Evolutionary conservation across 768 basidiomycete species (phyloP), one percentile per base, ranked within the genome.

Genomic region (Tylopilus plumbeoviolaceoides): DNA sequence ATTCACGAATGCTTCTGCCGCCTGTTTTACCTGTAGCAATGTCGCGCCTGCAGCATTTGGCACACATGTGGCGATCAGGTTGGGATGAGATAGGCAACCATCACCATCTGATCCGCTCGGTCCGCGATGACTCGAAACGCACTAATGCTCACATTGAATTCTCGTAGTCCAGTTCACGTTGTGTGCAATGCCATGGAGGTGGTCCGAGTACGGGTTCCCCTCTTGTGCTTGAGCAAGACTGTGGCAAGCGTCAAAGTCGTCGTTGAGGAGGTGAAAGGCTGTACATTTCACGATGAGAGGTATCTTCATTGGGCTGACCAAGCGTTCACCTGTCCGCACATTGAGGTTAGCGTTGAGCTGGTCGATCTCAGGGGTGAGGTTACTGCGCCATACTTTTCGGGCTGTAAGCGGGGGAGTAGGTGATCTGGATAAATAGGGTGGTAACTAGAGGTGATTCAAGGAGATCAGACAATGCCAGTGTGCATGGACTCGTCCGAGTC

Each of bases 131-230:
- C 4, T 8, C 15, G 18, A 27, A 15, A 33, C 30, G 20, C 20
- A 12, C 31, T 18, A 9, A 38, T 5, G 7, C 63, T 44, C 18
- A 59, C 56, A 45, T 59, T 48, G 52, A 50, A 23, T 52, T 54
- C 40, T 23, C n/a, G 25, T 64, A 61, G 27, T 66, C 59, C 20
- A 62, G 62, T 39, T 64, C 64, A 18, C 65, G 56, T 45, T 58
- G 41, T 66, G 61, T 23, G 54, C 56, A 27, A 64, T 61, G 21
- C 57, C 53, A 28, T 66, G 55, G 31, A 61, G 35, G 42, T 64
- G 62, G 31, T 65, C 56, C 30, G 57, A 31, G 45, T 64, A 65
- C 5, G 54, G 53, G 33, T 39, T 40, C 5, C 64, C 61, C 35
- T 60, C 61, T 9, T 47, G 59, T 20, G 61, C 43, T 12, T 62